Base-by-base conservation (phyloP, 805 yeast species). In the Candida ficus region DNA sequence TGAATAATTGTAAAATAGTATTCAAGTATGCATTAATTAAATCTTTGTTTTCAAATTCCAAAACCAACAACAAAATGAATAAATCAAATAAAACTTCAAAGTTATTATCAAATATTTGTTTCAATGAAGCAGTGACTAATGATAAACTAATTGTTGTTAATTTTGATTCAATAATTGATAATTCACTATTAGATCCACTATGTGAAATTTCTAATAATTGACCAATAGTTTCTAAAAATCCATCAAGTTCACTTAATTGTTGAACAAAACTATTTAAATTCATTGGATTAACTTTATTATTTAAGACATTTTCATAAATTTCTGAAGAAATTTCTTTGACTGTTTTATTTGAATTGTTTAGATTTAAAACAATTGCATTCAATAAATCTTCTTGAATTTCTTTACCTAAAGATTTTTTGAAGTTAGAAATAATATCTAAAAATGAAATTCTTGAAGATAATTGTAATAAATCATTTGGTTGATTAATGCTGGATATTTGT, bases 281-380 rank as follows among this genome's bases (percentile, higher is more conserved):
- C 1, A 57, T 45, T 27, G 64, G 58, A 43, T 70, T 69, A 38
- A 78, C 60, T 37, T 63, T 61, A 4, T 62, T 52, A 10, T 70
- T 59, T 35, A 81, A 59, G 14, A 62, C 49, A 1, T 61, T 45
- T 25, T 69, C 67, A 45, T 77, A 75, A 6, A 75, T 60, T 6
- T 53, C 46, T 1, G 52, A 43, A 16, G 66, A 54, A 36, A 48
- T 49, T 18, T 60, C 57, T 17, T 43, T 47, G 8, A 57, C 57
- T 22, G 75, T 65, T 44, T 56, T 61, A 28, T 41, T 44, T 7
- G 45, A 37, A 11, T 40, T 40, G 25, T 33, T 38, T 11, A 27
- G 13, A 12, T 38, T 21, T 6, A 22, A 28, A n/a, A 35, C 27
- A 28, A 75, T 57, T 7, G 63, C 60, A 10, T 49, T 49, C 22